Evolutionary conservation across 2,329 filamentous ascomycete species (phyloP).

Genomic region (Trichoderma guizhouense): DNA sequence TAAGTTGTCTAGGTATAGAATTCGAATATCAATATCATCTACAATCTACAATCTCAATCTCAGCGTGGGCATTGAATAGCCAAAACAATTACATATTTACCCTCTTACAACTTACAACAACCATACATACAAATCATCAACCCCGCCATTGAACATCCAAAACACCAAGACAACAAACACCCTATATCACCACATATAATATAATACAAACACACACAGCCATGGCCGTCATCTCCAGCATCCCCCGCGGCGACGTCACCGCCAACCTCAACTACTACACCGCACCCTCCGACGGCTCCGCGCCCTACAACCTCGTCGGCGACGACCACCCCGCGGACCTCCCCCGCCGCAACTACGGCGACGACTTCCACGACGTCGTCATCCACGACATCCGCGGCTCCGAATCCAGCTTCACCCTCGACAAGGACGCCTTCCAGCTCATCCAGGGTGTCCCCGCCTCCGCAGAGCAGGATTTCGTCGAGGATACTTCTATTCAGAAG

Average conservation of each 20-base stretch:
- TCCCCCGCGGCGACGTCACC: slow-evolving; percentile 58
- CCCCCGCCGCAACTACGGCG: slow-evolving; percentile 63
- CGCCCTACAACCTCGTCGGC: slow-evolving; percentile 67
- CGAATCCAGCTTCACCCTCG: slow-evolving; percentile 64
- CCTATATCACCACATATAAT: not conserved
- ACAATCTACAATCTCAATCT: not conserved
- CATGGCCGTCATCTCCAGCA: slow-evolving; percentile 41
- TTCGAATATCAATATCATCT: not conserved
- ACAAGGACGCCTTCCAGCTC: slow-evolving; percentile 72
- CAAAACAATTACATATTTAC: not conserved
- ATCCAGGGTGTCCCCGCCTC: slow-evolving; percentile 56
- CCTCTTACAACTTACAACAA: not conserved
- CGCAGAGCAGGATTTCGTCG: slow-evolving; percentile 52
- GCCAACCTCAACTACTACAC: slow-evolving; percentile 64
- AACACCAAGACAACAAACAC: not conserved
- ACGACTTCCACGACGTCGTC: slow-evolving; percentile 46
- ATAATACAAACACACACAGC: not conserved
- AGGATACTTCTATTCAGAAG: slow-evolving; percentile 64
- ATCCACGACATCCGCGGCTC: slow-evolving; percentile 72
- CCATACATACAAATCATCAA: not conserved
- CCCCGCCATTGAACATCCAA: not conserved
- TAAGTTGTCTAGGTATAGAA: no score
- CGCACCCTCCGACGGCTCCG: slow-evolving; percentile 56
- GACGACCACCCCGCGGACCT: slow-evolving; percentile 52
- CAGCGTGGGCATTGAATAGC: not conserved